Percentiles rank a stretch among this genome's conserved stretches.
Conservation (phyloP, 495 filamentous ascomycete species). For the Lichenothelia convexa region DNA sequence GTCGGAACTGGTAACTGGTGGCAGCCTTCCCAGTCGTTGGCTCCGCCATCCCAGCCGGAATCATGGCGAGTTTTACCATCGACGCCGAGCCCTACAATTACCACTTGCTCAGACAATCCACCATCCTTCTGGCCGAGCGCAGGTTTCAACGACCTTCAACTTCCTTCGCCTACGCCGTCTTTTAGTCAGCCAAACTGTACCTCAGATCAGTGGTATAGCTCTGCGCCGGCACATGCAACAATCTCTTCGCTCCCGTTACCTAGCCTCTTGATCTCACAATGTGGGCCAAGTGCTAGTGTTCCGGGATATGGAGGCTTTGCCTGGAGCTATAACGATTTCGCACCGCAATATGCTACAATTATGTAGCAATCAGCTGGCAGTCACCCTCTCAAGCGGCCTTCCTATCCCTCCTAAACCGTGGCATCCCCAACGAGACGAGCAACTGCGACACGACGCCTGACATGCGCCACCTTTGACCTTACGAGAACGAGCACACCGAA, state of each 20-base stretch:
- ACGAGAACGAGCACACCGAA: not conserved
- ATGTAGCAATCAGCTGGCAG: conserved; percentile 23
- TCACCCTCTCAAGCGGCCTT: conserved; percentile 7
- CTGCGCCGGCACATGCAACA: conserved; percentile 36
- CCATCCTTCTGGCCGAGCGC: conserved; percentile 68
- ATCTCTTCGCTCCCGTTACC: conserved; percentile 68
- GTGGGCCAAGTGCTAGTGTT: conserved; percentile 47
- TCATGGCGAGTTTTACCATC: conserved; percentile 89
- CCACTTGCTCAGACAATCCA: conserved; percentile 50
- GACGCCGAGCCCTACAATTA: conserved; percentile 47
- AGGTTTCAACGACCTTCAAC: conserved; percentile 48
- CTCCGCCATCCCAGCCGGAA: conserved; percentile 48
- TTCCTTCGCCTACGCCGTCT: conserved; percentile 55
- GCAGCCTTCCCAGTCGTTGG: conserved; percentile 34
- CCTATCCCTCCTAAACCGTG: conserved; percentile 6
- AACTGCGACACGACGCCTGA: conserved; percentile 20
- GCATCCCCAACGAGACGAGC: conserved; percentile 10
- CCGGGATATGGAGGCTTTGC: conserved; percentile 56
- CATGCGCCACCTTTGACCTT: conserved; percentile 17
- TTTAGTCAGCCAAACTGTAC: conserved; percentile 60
- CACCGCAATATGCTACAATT: conserved; percentile 39
- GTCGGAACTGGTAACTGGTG: conserved; percentile 65
- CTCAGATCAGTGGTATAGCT: conserved; percentile 47
- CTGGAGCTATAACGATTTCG: conserved; percentile 49
- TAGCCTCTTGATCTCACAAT: conserved; percentile 73